Evolutionary conservation across 2,329 filamentous ascomycete species (phyloP).

Genomic region (Nemania bipapillata): DNA sequence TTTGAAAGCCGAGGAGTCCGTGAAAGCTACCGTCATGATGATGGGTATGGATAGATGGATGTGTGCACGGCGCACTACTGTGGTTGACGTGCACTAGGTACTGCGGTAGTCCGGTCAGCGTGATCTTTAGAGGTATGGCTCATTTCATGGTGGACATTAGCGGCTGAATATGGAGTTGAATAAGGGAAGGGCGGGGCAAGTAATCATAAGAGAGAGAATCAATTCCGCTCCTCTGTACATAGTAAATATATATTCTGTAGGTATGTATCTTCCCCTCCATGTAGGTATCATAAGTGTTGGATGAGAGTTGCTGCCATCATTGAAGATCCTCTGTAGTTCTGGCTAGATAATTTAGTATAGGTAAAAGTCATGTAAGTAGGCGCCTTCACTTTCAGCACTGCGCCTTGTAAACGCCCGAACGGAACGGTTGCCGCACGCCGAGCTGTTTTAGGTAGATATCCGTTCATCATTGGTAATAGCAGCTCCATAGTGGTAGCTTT

Average conservation of each 20-base stretch:
- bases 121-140: constrained; percentile 3
- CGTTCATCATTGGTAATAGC: background rate
- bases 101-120: constrained; percentile 5
- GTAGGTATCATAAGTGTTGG: too few species aligned
- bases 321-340: too few species aligned
- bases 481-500: background rate
- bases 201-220: too few species aligned
- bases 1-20: background rate
- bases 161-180: too few species aligned
- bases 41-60: too few species aligned
- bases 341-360: too few species aligned
- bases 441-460: background rate
- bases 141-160: constrained; percentile 8
- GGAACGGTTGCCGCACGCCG: background rate
- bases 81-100: background rate
- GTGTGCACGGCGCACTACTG: background rate
- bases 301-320: too few species aligned
- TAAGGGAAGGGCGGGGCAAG: background rate
- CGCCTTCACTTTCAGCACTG: background rate
- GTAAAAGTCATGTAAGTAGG: background rate
- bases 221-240: too few species aligned
- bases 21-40: background rate
- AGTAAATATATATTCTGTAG: too few species aligned
- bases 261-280: too few species aligned
- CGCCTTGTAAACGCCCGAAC: background rate